Evolutionary conservation across 345 rosid genomes (phyloP), one percentile per base, ranked within the genome.

Genomic region (Pistacia atlantica): DNA sequence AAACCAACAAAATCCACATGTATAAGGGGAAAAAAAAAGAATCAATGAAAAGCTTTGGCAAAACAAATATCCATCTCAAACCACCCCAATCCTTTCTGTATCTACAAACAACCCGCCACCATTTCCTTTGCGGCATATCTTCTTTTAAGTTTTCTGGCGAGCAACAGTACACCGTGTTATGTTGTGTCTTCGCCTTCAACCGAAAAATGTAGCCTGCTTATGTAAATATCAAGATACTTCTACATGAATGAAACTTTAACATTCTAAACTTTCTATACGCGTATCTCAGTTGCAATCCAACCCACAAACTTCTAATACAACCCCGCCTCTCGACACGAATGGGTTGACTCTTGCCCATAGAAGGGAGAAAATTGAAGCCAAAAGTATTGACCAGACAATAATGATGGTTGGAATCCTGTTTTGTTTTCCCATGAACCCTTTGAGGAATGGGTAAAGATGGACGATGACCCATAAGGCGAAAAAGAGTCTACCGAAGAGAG

Each of bases 281-380:
- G 28, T 6, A 68, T 70, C 58, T 74, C 60, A 84, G 74, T 88
- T 48, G 45, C 93, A 90, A 57, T 86, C 67, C 86, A 90, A 80
- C 16, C 88, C 88, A 48, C 93, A 90, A 22, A 84, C 74, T 82
- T 90, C 90, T 25, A 90, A 77, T 5, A 87, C 83, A 42, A 82
- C 71, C 11, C 84, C 93, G 45, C 80, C 90, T 78, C 42, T 85
- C 0, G 89, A 81, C 38, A 71, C 65, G 35, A 88, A 90, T 0
- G 94, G 90, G 74, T 90, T 87, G 73, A 90, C 74, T 64, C 90
- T 83, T 18, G 87, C 92, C 94, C 94, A 90, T 22, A 90, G n/a
- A 2, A 90, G 92, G 1, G 94, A 78, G 69, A 87, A 78, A 45
- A 90, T 79, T 0, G 92, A 90, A 67, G 90, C 86, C n/a, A 90